Evolutionary conservation across 352 stramenopile species (phyloP), one percentile per base, ranked within the genome.

Genomic region (Phytopythium delawarense): DNA sequence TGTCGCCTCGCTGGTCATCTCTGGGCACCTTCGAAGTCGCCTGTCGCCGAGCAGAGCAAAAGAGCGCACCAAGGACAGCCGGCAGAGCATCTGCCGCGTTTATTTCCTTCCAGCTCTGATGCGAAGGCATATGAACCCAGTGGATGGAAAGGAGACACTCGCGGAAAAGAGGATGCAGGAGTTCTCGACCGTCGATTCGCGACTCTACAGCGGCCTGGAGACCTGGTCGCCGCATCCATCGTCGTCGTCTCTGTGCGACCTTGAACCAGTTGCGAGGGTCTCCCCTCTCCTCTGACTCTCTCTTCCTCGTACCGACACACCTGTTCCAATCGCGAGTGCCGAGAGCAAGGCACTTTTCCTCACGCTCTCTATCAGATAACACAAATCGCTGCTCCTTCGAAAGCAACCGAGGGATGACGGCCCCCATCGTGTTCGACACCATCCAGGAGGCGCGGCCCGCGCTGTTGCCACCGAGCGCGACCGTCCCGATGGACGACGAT

Each of bases 391-490:
- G 23, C 1, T 37, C 11, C 48, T n/a, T 4, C 6, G 15, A 7
- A 37, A 54, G 13, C 13, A 9, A 35, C 16, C 23, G 28, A 37
- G 30, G 12, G 4, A 54, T 54, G 48, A 23, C 48, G 23, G 23
- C 23, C 11, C 46, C 70, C 7, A 45, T 75, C 28, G 64, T 75
- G 12, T 44, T 72, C 15, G 62, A 75, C 64, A 77, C 63, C 44
- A 70, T 72, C 25, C 42, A 49, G 42, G 42, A 18, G 42, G 9
- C 20, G 20, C 64, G 73, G 25, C 65, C 62, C 20, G 35, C 65
- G 20, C 72, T 21, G 48, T n/a, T 54, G 9, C 48, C 48, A 2
- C 9, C 28, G 8, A 34, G 23, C 48, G 21, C 46, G 21, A 52
- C 46, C 9, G 13, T 34, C 15, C 46, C 25, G 13, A 21, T 32